Percentiles rank a stretch among this genome's conserved stretches.
Conservation (phyloP, 331 rosid genomes). For the Pyracantha coccinea region DNA sequence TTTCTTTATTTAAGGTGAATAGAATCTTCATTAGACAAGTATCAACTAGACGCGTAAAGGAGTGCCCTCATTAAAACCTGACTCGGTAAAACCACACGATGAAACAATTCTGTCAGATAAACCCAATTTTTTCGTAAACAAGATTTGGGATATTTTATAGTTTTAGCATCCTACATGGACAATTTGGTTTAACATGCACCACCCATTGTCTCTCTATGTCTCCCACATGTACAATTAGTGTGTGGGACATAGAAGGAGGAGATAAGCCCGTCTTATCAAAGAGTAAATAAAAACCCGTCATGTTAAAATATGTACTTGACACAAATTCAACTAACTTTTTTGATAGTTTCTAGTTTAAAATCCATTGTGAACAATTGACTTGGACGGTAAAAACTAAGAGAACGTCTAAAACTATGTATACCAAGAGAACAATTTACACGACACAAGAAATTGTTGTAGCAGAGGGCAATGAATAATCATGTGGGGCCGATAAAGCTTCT, state of each 20-base stretch:
- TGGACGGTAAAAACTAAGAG: background rate
- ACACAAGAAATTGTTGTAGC: no score
- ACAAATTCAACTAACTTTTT: background rate
- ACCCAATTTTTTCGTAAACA: background rate
- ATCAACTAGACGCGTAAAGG: no score
- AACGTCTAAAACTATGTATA: fast-evolving
- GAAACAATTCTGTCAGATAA: background rate
- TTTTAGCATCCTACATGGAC: no score
- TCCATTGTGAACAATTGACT: background rate
- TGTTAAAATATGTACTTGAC: background rate
- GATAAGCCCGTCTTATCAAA: background rate
- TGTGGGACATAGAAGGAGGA: background rate
- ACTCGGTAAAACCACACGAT: no score
- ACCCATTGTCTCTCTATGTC: no score
- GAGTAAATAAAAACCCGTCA: background rate
- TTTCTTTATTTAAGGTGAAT: background rate
- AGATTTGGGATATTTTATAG: background rate
- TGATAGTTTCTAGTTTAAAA: background rate
- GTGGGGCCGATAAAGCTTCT: no score
- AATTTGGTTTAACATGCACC: no score
- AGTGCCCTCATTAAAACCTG: no score
- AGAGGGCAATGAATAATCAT: background rate
- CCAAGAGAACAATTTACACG: no score
- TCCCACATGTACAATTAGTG: no score
- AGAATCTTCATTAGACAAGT: no score